These are phyloP conservation scores for Malus hybrid DNA, from an alignment of 331 rosid species.

Conservation along the genomic window DNA sequence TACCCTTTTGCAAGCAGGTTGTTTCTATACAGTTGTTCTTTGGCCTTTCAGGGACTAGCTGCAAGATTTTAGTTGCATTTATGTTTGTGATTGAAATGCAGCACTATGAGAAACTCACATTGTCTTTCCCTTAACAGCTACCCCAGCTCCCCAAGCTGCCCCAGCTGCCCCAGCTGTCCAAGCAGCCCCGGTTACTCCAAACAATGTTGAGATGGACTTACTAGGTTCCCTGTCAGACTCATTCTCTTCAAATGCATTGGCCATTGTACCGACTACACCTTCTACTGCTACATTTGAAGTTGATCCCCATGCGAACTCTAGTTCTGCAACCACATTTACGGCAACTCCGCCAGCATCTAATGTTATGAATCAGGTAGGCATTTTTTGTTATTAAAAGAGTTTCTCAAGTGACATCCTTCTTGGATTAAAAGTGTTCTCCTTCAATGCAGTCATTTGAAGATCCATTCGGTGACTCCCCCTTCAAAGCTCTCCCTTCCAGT, in stretches of 20 bases:
- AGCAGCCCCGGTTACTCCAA: conserved; percentile 44
- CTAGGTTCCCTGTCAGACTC: conserved; percentile 60
- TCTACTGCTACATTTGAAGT: conserved; percentile 29
- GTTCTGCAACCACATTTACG: conserved; percentile 23
- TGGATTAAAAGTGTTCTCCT: conserved; percentile 7
- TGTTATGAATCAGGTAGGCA: conserved; percentile 42
- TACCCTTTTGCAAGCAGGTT: not conserved
- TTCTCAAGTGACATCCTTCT: not conserved
- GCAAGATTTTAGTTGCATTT: not conserved
- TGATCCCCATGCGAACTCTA: conserved; percentile 19
- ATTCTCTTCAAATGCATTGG: conserved; percentile 46
- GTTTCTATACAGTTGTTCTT: not conserved
- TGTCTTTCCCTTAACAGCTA: conserved; percentile 36
- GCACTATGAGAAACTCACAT: conserved; percentile 9
- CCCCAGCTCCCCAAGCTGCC: conserved; percentile 10
- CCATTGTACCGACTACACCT: conserved; percentile 51
- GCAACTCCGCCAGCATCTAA: conserved; percentile 29
- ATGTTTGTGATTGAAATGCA: not conserved
- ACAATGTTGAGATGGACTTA: conserved; percentile 51
- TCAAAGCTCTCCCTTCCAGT: conserved; percentile 59
- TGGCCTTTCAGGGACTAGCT: not conserved
- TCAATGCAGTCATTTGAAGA: conserved; percentile 63
- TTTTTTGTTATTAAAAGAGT: not conserved
- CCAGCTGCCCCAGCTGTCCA: conserved; percentile 10
- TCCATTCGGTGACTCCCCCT: conserved; percentile 92